These are phyloP conservation scores for Thermoascus crustaceus DNA, from an alignment of 2,329 filamentous ascomycete genomes.

Conservation along the genomic window DNA sequence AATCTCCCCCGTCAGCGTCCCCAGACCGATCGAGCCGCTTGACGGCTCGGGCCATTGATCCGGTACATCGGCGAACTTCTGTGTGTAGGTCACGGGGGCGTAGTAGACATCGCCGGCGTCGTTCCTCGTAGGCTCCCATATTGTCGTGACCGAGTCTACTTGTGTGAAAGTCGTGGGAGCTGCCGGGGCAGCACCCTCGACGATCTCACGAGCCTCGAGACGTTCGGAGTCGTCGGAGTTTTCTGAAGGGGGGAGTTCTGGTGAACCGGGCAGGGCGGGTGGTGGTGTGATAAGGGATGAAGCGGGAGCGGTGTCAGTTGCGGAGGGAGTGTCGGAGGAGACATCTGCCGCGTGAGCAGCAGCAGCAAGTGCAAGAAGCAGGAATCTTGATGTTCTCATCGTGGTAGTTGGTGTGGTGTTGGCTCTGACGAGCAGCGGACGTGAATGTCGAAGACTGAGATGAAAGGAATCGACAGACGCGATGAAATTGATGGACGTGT, in stretches of 20 bases:
- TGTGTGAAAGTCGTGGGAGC: slow-evolving; percentile 18
- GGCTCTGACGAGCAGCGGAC: no score
- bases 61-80: slow-evolving; percentile 18
- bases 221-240: background rate
- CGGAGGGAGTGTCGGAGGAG: slow-evolving; percentile 1
- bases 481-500: slow-evolving; percentile 3
- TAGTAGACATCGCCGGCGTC: slow-evolving; percentile 7
- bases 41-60: slow-evolving; percentile 23
- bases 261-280: background rate
- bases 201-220: slow-evolving; percentile 4
- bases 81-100: slow-evolving; percentile 16
- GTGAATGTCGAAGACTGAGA: no score
- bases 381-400: background rate
- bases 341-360: slow-evolving; percentile 3
- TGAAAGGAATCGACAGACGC: slow-evolving; percentile 3
- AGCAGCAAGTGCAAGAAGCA: background rate
- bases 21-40: slow-evolving; percentile 23
- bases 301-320: background rate
- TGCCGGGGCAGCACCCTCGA: slow-evolving; percentile 5
- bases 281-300: slow-evolving; percentile 1
- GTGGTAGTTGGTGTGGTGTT: background rate
- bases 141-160: slow-evolving; percentile 20
- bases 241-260: background rate
- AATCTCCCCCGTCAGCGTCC: slow-evolving; percentile 16
- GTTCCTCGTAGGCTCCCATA: slow-evolving; percentile 2